Percentiles rank a stretch among this genome's conserved stretches.
Conservation (phyloP, 1,284 basidiomycete species). For the Boletellus dicymbophilus region DNA sequence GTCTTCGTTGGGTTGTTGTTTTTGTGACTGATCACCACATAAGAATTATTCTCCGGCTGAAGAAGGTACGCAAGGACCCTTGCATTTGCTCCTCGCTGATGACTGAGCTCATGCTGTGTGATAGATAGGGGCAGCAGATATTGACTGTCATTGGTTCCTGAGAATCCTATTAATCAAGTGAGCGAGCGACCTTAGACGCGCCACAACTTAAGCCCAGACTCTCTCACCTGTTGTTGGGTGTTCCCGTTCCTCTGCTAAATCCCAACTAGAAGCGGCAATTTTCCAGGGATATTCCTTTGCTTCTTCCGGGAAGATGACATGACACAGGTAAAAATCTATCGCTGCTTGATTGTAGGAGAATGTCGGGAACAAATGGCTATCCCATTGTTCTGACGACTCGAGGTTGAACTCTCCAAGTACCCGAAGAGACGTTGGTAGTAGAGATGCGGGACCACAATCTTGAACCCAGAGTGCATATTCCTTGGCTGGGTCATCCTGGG, state of each 20-base stretch:
- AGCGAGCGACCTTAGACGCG: background rate
- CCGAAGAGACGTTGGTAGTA: constrained; percentile 34
- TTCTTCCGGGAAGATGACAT: constrained; percentile 5
- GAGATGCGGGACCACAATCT: background rate
- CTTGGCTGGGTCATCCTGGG: constrained; percentile 41
- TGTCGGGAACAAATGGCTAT: constrained; percentile 29
- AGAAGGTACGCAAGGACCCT: constrained; percentile 46
- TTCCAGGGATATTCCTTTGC: constrained; percentile 48
- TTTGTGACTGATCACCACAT: constrained; percentile 22
- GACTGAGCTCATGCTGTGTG: background rate
- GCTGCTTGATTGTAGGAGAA: constrained; percentile 40
- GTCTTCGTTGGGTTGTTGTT: constrained; percentile 26
- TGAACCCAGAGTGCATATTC: constrained; percentile 46
- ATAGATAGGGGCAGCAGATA: constrained; percentile 7
- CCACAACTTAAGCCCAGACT: no score
- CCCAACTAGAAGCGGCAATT: constrained; percentile 49
- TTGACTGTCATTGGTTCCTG: constrained; percentile 2
- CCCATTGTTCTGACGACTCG: constrained; percentile 37
- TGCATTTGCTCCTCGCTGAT: constrained; percentile 16
- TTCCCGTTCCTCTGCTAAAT: constrained; percentile 39
- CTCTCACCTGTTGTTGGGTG: constrained; percentile 2
- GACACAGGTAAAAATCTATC: constrained; percentile 49
- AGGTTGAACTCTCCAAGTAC: constrained; percentile 41
- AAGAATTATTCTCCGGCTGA: constrained; percentile 41
- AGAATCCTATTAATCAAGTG: constrained; percentile 3